phyloP scores from a whole-genome alignment of 2,329 filamentous ascomycete species.

The Diaporthe ilicicola region DNA sequence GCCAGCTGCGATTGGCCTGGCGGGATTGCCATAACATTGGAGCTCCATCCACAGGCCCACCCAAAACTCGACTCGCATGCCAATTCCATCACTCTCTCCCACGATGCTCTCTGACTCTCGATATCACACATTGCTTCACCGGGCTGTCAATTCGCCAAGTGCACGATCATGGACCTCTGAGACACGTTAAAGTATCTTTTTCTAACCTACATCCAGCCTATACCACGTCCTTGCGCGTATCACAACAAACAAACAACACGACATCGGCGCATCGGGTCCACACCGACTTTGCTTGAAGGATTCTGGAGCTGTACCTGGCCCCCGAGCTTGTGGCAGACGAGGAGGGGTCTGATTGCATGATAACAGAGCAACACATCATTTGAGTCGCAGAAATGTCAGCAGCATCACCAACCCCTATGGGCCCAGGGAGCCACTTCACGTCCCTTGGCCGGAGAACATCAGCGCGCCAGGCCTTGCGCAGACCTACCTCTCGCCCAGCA shows the following conservation, averaged over 20 bases:
- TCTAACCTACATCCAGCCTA: constrained; percentile 17
- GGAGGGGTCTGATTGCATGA: background rate
- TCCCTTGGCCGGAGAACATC: constrained; percentile 61
- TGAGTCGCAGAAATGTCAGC: constrained; percentile 55
- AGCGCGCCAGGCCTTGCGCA: constrained; percentile 62
- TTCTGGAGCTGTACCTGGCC: constrained; percentile 8
- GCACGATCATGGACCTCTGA: constrained; percentile 31
- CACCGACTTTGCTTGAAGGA: constrained; percentile 30
- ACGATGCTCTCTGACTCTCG: constrained; percentile 22
- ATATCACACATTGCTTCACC: constrained; percentile 20
- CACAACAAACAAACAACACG: background rate
- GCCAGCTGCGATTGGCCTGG: constrained; percentile 17
- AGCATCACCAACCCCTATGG: constrained; percentile 64
- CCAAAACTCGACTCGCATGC: constrained; percentile 32
- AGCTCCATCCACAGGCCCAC: constrained; percentile 25
- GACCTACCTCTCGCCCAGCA: constrained; percentile 56
- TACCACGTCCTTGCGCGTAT: constrained; percentile 14
- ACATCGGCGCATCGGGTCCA: constrained; percentile 22
- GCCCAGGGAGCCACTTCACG: constrained; percentile 54
- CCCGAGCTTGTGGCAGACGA: constrained; percentile 5
- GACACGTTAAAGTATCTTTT: constrained; percentile 31
- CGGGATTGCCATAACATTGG: constrained; percentile 25
- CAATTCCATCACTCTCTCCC: constrained; percentile 24
- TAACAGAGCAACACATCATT: background rate
- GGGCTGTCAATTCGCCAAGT: constrained; percentile 19